phyloP scores from a whole-genome alignment of 805 yeast genomes.

The Starmera quercuum region DNA sequence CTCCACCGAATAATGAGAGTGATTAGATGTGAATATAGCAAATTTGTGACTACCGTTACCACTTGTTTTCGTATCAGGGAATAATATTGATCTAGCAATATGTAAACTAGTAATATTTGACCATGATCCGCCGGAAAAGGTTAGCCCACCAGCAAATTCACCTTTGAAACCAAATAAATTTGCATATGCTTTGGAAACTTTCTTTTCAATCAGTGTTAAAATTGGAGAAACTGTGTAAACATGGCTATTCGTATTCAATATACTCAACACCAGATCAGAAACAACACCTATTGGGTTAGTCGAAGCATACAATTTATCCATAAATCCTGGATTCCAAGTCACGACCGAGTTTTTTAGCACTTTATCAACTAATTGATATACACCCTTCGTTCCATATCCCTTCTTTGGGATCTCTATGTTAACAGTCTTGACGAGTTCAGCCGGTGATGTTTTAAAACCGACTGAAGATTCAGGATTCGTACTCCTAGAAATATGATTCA shows the following conservation, averaged over 20 bases:
- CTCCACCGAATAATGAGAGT: slow-evolving; percentile 74
- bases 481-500: slow-evolving; percentile 43
- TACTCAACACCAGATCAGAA: slow-evolving; percentile 58
- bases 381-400: slow-evolving; percentile 34
- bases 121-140: slow-evolving; percentile 86
- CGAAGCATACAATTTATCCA: slow-evolving; percentile 81
- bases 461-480: slow-evolving; percentile 39
- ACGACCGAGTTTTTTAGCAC: slow-evolving; percentile 63
- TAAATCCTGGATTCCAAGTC: slow-evolving; percentile 83
- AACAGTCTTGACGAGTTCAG: slow-evolving; percentile 30
- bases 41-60: slow-evolving; percentile 52
- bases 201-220: slow-evolving; percentile 65
- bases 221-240: slow-evolving; percentile 84
- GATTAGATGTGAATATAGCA: slow-evolving; percentile 64
- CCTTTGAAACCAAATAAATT: slow-evolving; percentile 49
- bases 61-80: slow-evolving; percentile 57
- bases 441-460: slow-evolving; percentile 48
- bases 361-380: slow-evolving; percentile 43
- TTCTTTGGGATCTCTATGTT: slow-evolving; percentile 27
- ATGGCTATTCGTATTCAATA: slow-evolving; percentile 77
- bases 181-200: slow-evolving; percentile 63
- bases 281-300: slow-evolving; percentile 80
- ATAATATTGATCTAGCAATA: slow-evolving; percentile 59
- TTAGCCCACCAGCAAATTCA: slow-evolving; percentile 65
- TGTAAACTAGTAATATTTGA: slow-evolving; percentile 75